Evolutionary conservation across 495 filamentous ascomycete species (phyloP), one percentile per base, ranked within the genome.

Genomic region (Penicillium cataractarum): DNA sequence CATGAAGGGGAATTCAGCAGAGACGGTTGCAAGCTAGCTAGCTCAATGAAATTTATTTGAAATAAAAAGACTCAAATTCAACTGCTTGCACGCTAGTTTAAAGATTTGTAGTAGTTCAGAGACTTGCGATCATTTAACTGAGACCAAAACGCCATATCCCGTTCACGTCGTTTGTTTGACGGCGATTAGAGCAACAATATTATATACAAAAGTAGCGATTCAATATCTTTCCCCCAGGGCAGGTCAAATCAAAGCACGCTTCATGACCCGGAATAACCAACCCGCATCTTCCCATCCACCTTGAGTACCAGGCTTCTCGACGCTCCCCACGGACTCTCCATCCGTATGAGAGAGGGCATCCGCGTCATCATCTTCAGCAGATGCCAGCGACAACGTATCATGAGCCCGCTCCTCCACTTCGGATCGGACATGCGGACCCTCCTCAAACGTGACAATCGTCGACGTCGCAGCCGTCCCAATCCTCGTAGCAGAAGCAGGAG

Each of bases 281-380:
- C 89, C 84, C 37, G 90, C 92, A 78, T 96, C 93, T 61, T 89
- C 84, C 92, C 91, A 96, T 9, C 84, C 87, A 15, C 88, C 78
- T 57, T 81, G 74, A n/a, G 78, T 71, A 37, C 69, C 79, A 39
- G 80, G 76, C 40, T 74, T 82, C 65, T 79, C 82, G 39, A 64
- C 61, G 42, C 58, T 61, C 26, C 66, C 53, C 33, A 65, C 66
- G 24, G 71, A 70, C 22, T 73, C 70, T 22, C 57, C 67, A 57
- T 74, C 61, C 27, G 49, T 72, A 61, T 62, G 68, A 57, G 54
- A 68, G 33, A 68, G 72, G 27, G 65, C 72, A 59, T 74, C 76
- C 12, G 12, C 51, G 6, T 64, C 62, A 56, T 64, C 74, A 60
- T 65, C 66, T 10, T 65, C 69, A n/a, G 32, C 60, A 54, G 69